Evolutionary conservation across 345 rosid genomes (phyloP).

Genomic region (Ceriops tagal): DNA sequence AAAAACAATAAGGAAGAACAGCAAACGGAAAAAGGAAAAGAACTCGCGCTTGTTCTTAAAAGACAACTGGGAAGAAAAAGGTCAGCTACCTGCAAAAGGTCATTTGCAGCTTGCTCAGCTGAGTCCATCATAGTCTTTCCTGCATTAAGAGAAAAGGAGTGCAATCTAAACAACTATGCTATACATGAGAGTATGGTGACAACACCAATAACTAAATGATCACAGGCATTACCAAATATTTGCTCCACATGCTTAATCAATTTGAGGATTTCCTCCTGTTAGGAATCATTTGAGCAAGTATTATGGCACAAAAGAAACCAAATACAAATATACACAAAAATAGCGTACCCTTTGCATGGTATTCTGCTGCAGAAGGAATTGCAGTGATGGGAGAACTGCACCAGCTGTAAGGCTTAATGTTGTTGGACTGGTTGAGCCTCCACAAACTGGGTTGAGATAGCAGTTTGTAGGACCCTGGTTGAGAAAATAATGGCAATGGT

Average conservation of each 20-base stretch:
- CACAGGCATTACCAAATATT: slow-evolving; percentile 55
- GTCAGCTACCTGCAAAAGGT: slow-evolving; percentile 56
- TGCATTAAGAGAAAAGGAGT: slow-evolving; percentile 30
- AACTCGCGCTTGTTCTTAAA: too few species aligned
- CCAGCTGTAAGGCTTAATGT: slow-evolving; percentile 42
- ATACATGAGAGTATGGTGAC: neutral
- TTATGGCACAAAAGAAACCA: neutral
- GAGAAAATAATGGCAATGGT: slow-evolving; percentile 31
- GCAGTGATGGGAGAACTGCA: slow-evolving; percentile 67
- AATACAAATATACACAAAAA: neutral
- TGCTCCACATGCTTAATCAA: slow-evolving; percentile 77
- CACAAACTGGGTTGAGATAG: slow-evolving; percentile 38
- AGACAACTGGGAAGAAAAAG: neutral
- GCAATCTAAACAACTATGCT: slow-evolving; percentile 16
- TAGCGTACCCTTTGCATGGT: slow-evolving; percentile 62
- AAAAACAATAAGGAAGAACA: too few species aligned
- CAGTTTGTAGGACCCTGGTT: slow-evolving; percentile 61
- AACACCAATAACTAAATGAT: neutral
- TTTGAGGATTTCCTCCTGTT: slow-evolving; percentile 90
- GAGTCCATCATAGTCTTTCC: slow-evolving; percentile 57
- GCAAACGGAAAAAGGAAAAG: neutral
- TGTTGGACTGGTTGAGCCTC: slow-evolving; percentile 47
- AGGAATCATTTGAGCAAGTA: slow-evolving; percentile 21
- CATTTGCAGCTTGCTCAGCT: slow-evolving; percentile 45
- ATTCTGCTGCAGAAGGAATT: slow-evolving; percentile 80